These are phyloP conservation scores for Umbelopsis sp. DNA, from an alignment of 192 early-diverging fungal genomes.

Conservation along the genomic window DNA sequence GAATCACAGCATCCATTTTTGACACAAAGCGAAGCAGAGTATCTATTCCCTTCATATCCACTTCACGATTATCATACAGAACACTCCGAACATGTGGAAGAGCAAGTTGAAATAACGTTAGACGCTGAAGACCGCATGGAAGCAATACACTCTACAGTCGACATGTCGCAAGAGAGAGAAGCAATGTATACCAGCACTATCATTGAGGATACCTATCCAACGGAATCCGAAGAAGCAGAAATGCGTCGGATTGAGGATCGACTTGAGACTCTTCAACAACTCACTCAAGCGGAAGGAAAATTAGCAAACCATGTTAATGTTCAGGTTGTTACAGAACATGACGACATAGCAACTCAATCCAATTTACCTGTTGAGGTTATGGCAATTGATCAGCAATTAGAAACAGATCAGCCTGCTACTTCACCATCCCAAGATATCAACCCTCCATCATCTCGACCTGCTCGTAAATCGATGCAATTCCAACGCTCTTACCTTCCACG, in stretches of 20 bases:
- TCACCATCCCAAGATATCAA: neutral
- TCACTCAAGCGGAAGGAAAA: neutral
- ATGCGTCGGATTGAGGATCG: neutral
- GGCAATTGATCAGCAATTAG: too few species aligned
- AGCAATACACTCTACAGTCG: neutral
- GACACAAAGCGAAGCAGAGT: slow-evolving; percentile 25
- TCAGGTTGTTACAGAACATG: too few species aligned
- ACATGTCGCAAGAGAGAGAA: neutral
- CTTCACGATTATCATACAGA: slow-evolving; percentile 4
- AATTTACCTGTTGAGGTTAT: too few species aligned
- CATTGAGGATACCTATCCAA: neutral
- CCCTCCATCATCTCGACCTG: neutral
- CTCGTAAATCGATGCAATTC: neutral
- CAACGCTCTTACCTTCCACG: slow-evolving; percentile 6
- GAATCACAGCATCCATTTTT: slow-evolving; percentile 29
- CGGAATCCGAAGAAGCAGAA: neutral
- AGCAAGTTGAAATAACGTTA: neutral
- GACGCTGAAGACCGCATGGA: neutral
- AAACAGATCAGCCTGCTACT: too few species aligned
- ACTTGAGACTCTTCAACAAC: neutral
- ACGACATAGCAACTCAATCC: too few species aligned
- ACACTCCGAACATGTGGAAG: neutral
- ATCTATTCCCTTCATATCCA: slow-evolving; percentile 26
- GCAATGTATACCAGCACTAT: neutral
- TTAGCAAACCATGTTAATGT: too few species aligned